phyloP scores from a whole-genome alignment of 176 grass and related monocot species.

The Hordeum marinum region DNA sequence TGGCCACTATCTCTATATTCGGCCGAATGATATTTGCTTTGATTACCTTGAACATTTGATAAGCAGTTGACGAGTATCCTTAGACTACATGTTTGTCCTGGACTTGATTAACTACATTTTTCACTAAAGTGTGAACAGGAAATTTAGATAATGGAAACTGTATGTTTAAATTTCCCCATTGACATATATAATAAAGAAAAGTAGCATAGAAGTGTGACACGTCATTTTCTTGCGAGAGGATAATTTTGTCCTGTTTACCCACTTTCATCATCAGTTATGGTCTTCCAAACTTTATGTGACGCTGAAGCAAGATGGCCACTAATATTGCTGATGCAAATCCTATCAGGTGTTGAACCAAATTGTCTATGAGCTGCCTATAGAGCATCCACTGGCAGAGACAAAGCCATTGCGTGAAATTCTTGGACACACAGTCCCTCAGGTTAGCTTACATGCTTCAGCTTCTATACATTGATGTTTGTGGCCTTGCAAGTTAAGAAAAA shows the following conservation, averaged over 20 bases:
- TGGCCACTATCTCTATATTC: neutral
- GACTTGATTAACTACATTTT: neutral
- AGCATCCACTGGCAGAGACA: slow-evolving; percentile 68
- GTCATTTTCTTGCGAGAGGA: neutral
- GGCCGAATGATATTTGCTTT: neutral
- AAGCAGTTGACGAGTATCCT: neutral
- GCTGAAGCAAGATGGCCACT: neutral
- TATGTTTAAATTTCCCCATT: slow-evolving; percentile 11
- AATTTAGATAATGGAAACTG: neutral
- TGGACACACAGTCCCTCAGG: slow-evolving; percentile 87
- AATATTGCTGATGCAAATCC: slow-evolving; percentile 7
- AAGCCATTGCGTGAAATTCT: slow-evolving; percentile 88
- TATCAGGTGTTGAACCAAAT: slow-evolving; percentile 93
- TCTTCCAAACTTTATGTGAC: neutral
- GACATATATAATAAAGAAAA: neutral
- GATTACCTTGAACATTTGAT: neutral
- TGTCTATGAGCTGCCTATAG: slow-evolving; percentile 73
- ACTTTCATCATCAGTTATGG: neutral
- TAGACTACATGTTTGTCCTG: neutral
- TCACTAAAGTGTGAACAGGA: neutral
- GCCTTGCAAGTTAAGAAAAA: neutral
- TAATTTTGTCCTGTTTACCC: neutral
- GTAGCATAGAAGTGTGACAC: neutral
- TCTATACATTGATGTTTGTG: neutral
- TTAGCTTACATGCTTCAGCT: slow-evolving; percentile 28